Evolutionary conservation across 768 basidiomycete species (phyloP).

Genomic region (Boletus fagicola): DNA sequence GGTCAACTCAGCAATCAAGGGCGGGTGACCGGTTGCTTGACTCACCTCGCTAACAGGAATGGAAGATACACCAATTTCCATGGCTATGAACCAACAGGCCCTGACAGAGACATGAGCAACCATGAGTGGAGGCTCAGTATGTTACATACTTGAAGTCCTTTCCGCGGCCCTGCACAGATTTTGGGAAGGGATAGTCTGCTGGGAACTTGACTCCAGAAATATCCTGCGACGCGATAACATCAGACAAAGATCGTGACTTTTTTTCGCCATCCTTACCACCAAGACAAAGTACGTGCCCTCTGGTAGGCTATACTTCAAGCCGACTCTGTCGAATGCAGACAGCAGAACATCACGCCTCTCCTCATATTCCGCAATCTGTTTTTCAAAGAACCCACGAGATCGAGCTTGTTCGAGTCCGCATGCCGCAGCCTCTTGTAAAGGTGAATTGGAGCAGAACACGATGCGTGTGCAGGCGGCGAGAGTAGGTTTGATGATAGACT

Average conservation of each 20-base stretch:
- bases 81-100: slow-evolving; percentile 94
- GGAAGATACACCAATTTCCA: slow-evolving; percentile 85
- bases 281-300: slow-evolving; percentile 92
- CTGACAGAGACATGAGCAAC: slow-evolving; percentile 38
- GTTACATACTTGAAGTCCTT: slow-evolving; percentile 75
- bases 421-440: slow-evolving; percentile 91
- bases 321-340: slow-evolving; percentile 77
- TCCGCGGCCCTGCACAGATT: slow-evolving; percentile 71
- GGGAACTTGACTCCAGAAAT: slow-evolving; percentile 78
- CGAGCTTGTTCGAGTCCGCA: slow-evolving; percentile 80
- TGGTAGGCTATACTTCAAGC: slow-evolving; percentile 82
- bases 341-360: slow-evolving; percentile 77
- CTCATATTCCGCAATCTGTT: slow-evolving; percentile 71
- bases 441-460: slow-evolving; percentile 93
- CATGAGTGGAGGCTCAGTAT: background rate
- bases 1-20: slow-evolving; percentile 7
- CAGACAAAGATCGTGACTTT: background rate
- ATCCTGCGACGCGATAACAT: slow-evolving; percentile 47
- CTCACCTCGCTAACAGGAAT: slow-evolving; percentile 94
- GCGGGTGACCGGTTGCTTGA: background rate
- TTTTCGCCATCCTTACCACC: slow-evolving; percentile 48
- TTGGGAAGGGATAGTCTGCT: slow-evolving; percentile 80
- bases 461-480: slow-evolving; percentile 91
- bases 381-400: slow-evolving; percentile 73
- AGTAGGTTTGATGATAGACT: slow-evolving; percentile 78